Base-by-base conservation (phyloP, 768 basidiomycete genomes). In the Epithele typhae region DNA sequence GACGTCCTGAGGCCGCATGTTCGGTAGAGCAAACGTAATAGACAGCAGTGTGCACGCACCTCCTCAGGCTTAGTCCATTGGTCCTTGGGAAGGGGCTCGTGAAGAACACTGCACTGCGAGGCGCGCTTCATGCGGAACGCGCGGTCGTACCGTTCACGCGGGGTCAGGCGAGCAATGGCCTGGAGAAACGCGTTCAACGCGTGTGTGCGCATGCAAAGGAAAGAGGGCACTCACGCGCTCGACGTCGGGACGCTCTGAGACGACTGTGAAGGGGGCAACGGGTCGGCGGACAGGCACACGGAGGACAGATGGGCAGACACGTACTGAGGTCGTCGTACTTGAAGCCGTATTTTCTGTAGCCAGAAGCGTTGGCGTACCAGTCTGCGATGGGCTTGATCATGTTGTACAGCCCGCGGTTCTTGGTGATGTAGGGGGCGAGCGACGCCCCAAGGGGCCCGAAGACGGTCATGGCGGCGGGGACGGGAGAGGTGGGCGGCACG, bases 321-420 rank as follows among this genome's bases (percentile, higher is more conserved):
- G 67, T 57, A 92, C 90, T 73, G 61, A 99, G 80, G 76, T 99
- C 95, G 66, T 99, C 95, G 65, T 96, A 94, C 61, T 78, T 82
- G 69, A 97, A 79, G 56, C 95, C 95, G 60, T 89, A 75, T 60
- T 82, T 76, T 57, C 95, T 79, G 76, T 93, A 89, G 33, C 94
- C 92, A 32, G 84, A 66, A 44, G 84, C 69, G 63, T 86, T 65
- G 57, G 84, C 84, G 62, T 96, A 97, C 79, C 84, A 86, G 56
- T 78, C 74, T 7, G 92, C 88, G 46, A 96, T 40, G 46, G 92
- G 92, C 50, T 81, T 83, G 53, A 95, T 55, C 68, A 78, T 73
- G 49, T 70, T 75, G 63, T 75, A 76, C 46, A 96, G 75, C 19
- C 80, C 75, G 57, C 80, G 78, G 22, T 81, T 84, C 37, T 79